Conservation (phyloP, 257 asterid species). For the Solanum infundibuliforme region DNA sequence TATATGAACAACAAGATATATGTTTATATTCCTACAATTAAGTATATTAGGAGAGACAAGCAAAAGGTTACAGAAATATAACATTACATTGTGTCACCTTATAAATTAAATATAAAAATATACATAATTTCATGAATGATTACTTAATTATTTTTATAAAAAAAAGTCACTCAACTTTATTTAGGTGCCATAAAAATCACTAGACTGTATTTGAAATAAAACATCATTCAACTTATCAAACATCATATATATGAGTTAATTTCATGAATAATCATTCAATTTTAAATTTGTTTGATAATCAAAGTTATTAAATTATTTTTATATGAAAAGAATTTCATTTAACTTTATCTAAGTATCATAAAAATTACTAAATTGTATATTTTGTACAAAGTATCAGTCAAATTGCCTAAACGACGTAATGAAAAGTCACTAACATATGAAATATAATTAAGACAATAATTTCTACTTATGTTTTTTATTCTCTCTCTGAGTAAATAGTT, state of each 20-base stretch:
- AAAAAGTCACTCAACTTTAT: neutral
- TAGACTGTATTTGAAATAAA: neutral
- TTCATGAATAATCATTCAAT: neutral
- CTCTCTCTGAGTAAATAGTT: neutral
- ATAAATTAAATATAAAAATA: neutral
- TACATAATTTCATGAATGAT: neutral
- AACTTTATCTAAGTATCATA: neutral
- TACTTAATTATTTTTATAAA: neutral
- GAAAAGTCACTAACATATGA: neutral
- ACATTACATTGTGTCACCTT: neutral
- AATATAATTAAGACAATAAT: neutral
- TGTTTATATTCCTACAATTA: neutral
- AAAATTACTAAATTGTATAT: too few relatives aligned
- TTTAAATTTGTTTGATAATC: neutral
- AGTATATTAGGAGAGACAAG: neutral
- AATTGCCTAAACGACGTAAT: neutral
- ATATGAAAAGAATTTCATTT: neutral
- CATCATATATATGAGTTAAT: neutral
- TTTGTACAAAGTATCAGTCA: neutral
- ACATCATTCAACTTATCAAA: too few relatives aligned
- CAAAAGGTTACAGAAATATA: neutral
- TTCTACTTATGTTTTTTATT: neutral
- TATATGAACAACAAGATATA: neutral
- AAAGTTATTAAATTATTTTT: neutral
- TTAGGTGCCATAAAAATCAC: neutral